Base-by-base conservation (phyloP, 2,329 filamentous ascomycete genomes). In the Fusarium succisae region DNA sequence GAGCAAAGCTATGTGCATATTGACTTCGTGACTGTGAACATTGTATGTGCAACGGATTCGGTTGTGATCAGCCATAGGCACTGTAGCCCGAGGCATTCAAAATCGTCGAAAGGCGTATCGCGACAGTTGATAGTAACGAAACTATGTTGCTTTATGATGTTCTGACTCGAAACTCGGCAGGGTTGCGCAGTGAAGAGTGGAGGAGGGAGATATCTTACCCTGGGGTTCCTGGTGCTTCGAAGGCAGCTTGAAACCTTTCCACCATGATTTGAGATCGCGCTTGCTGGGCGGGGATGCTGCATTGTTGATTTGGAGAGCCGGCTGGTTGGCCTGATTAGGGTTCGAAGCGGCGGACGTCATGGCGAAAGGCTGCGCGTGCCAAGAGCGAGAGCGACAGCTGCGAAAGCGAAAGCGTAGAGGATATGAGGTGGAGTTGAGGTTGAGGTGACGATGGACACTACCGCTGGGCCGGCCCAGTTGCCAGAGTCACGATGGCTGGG, bases 181-280 rank as follows among this genome's bases (percentile, higher is more conserved):
- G 45, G 28, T 56, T 63, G 72, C 64, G 60, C 72, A 60, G 48
- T 39, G 43, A 20, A 43, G 39, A 56, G 58, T 55, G 43, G 32
- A 63, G 48, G n/a, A 64, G 51, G 58, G 37, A 45, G 35, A 38
- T 64, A 56, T 55, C 73, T 64, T 88, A 91, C 89, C 89, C 79
- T 86, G 84, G 57, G 84, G 77, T 75, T 91, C 89, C 63, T 89
- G 87, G 66, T 87, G 86, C 78, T 87, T 90, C 43, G 86, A 83
- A 51, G 88, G 86, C 61, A 93, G 89, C 85, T 96, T 96, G 85
- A 99, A 98, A 79, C 92, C 91, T 84, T 95, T 98, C 96, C 96
- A 98, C 96, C 96, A 99, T 69, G 94, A 97, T 77, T 95, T 93
- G 77, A 98, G 87, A 82, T 98, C 95, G 81, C 94, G 91, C 85